These are phyloP conservation scores for Fusarium buharicum DNA, from an alignment of 2,329 filamentous ascomycete species.

Conservation along the genomic window DNA sequence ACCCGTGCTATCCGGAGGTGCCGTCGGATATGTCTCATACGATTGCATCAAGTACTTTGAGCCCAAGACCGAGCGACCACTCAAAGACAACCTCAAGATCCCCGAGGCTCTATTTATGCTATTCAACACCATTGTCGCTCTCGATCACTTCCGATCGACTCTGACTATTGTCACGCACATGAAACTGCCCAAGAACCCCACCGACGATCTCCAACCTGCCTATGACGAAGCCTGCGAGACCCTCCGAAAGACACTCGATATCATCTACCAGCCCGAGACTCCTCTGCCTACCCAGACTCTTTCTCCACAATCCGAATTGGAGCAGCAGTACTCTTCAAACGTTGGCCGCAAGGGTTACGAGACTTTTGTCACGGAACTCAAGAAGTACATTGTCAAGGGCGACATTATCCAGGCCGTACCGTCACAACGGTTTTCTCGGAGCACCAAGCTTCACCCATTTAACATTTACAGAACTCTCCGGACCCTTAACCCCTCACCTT, in stretches of 20 bases:
- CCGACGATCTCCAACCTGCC: constrained; percentile 58
- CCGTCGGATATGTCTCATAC: constrained; percentile 96
- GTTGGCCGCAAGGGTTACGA: constrained; percentile 91
- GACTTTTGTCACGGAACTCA: constrained; percentile 83
- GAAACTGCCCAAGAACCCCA: constrained; percentile 67
- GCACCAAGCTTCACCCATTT: constrained; percentile 92
- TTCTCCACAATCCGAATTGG: constrained; percentile 66
- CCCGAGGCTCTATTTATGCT: constrained; percentile 98
- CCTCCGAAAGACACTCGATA: constrained; percentile 70
- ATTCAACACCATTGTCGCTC: constrained; percentile 92
- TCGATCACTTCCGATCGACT: constrained; percentile 93
- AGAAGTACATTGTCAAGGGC: constrained; percentile 88
- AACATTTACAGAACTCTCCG: constrained; percentile 97
- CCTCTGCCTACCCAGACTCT: constrained; percentile 79
- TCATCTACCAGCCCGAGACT: constrained; percentile 78
- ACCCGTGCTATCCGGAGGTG: constrained; percentile 88
- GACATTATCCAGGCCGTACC: constrained; percentile 99
- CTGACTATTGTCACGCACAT: constrained; percentile 95
- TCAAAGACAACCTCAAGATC: constrained; percentile 88
- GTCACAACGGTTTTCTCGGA: constrained; percentile 89
- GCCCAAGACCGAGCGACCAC: constrained; percentile 88
- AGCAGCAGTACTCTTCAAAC: constrained; percentile 89
- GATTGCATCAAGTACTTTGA: constrained; percentile 98
- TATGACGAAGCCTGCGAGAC: constrained; percentile 69
- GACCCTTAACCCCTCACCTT: constrained; percentile 97